Conservation (phyloP, 345 rosid genomes). For the Luvunga scandens region DNA sequence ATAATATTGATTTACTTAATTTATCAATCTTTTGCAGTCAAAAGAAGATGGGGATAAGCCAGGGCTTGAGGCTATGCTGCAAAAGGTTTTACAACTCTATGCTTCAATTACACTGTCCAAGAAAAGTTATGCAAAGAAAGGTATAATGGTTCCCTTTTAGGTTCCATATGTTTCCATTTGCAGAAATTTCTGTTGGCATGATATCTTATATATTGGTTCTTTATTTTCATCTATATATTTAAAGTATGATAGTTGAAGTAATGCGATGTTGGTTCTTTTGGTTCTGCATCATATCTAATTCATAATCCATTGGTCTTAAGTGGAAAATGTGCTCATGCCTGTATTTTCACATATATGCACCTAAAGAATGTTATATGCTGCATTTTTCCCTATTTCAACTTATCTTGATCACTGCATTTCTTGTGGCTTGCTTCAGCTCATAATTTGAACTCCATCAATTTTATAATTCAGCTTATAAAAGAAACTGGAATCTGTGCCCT, state of each 20-base stretch:
- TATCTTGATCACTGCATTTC: not conserved
- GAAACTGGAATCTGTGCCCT: not conserved
- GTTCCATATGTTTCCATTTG: not conserved
- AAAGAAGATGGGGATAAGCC: conserved; percentile 90
- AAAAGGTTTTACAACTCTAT: conserved; percentile 85
- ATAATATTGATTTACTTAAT: conserved; percentile 7
- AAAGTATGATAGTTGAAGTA: not conserved
- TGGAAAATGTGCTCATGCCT: not conserved
- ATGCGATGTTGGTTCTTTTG: not conserved
- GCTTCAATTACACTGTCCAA: conserved; percentile 76
- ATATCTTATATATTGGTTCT: not conserved
- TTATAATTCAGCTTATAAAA: no score
- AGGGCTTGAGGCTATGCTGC: conserved; percentile 89
- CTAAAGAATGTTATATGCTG: no score
- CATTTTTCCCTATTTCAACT: not conserved
- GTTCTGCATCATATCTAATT: not conserved
- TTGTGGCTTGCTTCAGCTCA: not conserved
- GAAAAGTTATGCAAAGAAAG: conserved; percentile 93
- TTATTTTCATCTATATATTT: not conserved
- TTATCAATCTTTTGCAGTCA: conserved; percentile 47
- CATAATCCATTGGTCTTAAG: not conserved
- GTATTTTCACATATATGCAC: not conserved
- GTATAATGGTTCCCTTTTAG: conserved; percentile 24
- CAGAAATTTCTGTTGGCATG: not conserved
- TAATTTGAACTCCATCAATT: conserved; percentile 5